A percentile compares a stretch with the other conserved stretches of the same genome.
phyloP scores from a whole-genome alignment of 2,329 filamentous ascomycete genomes.

The Penicillium sp. region DNA sequence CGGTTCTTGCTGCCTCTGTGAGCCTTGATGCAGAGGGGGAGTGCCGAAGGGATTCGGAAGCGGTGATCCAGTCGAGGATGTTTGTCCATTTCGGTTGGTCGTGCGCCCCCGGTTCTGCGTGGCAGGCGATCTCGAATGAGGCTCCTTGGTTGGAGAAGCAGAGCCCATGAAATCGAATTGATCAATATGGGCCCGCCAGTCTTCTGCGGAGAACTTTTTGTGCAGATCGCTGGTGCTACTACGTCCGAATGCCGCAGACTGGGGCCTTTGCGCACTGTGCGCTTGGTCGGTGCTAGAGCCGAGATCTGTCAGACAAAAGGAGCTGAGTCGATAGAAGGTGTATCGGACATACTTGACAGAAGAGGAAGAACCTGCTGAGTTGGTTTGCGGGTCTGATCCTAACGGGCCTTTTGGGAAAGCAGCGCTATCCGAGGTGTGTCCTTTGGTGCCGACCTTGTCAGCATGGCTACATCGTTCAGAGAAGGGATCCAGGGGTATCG shows the following conservation, averaged over 20 bases:
- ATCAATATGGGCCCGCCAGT: constrained; percentile 42
- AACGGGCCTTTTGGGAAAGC: constrained; percentile 24
- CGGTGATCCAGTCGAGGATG: constrained; percentile 18
- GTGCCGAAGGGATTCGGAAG: constrained; percentile 19
- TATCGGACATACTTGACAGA: constrained; percentile 16
- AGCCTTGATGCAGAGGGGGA: constrained; percentile 14
- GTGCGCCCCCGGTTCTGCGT: constrained; percentile 24
- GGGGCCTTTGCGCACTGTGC: background rate
- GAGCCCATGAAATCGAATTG: constrained; percentile 40
- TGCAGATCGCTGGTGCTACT: constrained; percentile 36
- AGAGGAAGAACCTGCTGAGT: constrained; percentile 9
- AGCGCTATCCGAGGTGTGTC: constrained; percentile 33
- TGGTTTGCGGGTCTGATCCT: constrained; percentile 13
- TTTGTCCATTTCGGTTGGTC: constrained; percentile 22
- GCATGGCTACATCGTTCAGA: constrained; percentile 10
- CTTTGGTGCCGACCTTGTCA: constrained; percentile 32
- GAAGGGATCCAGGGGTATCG: background rate
- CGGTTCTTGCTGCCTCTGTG: constrained; percentile 25
- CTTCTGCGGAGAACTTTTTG: constrained; percentile 44
- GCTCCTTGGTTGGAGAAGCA: constrained; percentile 25
- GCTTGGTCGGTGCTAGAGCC: constrained; percentile 7
- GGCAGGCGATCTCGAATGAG: constrained; percentile 18
- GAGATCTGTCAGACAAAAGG: background rate
- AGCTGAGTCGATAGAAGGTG: background rate
- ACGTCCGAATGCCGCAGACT: constrained; percentile 30